These are phyloP conservation scores for Cinnamomum micranthum DNA, from an alignment of 164 flowering plant genomes.

Conservation along the genomic window DNA sequence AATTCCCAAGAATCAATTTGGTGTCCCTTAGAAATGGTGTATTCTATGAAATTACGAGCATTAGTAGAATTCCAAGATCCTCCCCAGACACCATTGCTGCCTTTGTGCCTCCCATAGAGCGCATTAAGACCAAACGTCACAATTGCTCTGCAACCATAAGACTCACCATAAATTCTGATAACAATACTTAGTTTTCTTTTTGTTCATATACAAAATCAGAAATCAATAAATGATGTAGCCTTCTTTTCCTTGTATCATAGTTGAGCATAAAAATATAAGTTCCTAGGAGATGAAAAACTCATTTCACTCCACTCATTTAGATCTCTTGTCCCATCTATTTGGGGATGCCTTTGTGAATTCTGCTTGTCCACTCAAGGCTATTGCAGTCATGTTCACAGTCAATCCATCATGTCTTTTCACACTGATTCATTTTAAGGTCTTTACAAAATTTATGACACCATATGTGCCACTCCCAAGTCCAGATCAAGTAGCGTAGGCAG, in stretches of 20 bases:
- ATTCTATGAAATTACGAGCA: conserved; percentile 56
- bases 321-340: background rate
- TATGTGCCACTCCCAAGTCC: too few relatives aligned
- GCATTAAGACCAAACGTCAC: conserved; percentile 21
- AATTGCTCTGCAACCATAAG: conserved; percentile 13
- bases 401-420: too few relatives aligned
- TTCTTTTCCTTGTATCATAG: too few relatives aligned
- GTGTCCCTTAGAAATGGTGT: conserved; percentile 73
- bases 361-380: too few relatives aligned
- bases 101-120: conserved; percentile 12
- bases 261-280: too few relatives aligned
- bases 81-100: conserved; percentile 2
- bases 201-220: background rate
- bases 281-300: background rate
- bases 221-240: background rate
- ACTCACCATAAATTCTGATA: background rate
- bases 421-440: too few relatives aligned
- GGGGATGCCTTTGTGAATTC: too few relatives aligned
- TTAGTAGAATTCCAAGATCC: conserved; percentile 66
- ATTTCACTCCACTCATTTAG: background rate
- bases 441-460: too few relatives aligned
- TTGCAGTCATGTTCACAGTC: too few relatives aligned
- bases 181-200: background rate
- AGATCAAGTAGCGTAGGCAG: too few relatives aligned
- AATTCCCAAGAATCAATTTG: conserved; percentile 87